Evolutionary conservation across 2,329 filamentous ascomycete genomes (phyloP).

Genomic region (Epichloe amarillans): DNA sequence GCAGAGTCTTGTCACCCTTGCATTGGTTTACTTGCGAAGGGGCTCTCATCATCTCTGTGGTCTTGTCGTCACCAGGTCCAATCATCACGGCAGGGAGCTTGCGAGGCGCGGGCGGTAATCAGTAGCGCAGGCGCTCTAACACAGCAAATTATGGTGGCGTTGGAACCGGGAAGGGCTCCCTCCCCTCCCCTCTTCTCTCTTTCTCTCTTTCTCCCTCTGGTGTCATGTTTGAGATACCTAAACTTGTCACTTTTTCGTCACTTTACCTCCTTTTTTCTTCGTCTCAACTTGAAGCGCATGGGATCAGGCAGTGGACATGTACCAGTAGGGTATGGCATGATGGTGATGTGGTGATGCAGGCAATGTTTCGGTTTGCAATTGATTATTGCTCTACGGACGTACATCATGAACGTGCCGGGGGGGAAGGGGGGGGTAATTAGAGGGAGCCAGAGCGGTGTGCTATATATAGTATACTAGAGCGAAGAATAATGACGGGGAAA

Average conservation of each 20-base stretch:
- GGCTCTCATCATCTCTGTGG: background rate
- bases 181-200: too few relatives aligned
- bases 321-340: background rate
- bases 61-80: background rate
- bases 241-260: background rate
- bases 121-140: background rate
- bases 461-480: too few relatives aligned
- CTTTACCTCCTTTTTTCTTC: background rate
- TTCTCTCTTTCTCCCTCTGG: background rate
- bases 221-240: background rate
- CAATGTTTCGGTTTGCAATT: too few relatives aligned
- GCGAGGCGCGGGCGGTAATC: background rate
- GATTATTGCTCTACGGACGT: too few relatives aligned
- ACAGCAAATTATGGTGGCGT: background rate
- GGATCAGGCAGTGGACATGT: background rate
- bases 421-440: too few relatives aligned
- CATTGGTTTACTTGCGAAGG: background rate
- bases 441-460: too few relatives aligned
- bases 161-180: background rate
- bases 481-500: too few relatives aligned
- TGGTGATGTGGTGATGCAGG: background rate
- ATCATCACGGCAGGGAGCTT: background rate
- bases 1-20: background rate
- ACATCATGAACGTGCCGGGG: too few relatives aligned
- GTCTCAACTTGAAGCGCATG: background rate